Percentiles rank a stretch among this genome's conserved stretches.
phyloP scores from a whole-genome alignment of 495 filamentous ascomycete genomes.

The Immersiella caudata region DNA sequence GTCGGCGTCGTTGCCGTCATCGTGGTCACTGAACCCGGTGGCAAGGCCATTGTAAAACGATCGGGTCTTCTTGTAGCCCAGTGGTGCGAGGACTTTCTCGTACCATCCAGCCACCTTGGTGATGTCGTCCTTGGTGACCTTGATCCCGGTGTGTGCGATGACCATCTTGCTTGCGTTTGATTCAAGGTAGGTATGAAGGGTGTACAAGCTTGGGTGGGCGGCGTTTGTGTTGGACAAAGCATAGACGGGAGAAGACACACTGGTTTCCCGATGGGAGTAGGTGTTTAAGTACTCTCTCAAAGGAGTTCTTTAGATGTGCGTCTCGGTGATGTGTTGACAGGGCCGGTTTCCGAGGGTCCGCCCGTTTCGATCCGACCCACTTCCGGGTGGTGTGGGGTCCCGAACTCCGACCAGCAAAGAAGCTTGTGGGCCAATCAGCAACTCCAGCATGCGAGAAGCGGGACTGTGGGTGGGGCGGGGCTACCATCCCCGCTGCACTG shows the following conservation, averaged over 20 bases:
- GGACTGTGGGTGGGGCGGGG: background rate
- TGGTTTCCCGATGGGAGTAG: no score
- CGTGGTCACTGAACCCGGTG: conserved; percentile 21
- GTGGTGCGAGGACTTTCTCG: conserved; percentile 23
- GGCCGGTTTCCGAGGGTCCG: background rate
- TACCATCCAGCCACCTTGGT: conserved; percentile 23
- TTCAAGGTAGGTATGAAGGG: no score
- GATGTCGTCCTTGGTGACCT: conserved; percentile 15
- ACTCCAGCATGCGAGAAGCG: background rate
- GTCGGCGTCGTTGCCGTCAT: conserved; percentile 16
- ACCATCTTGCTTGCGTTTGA: conserved; percentile 23
- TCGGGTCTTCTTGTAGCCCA: conserved; percentile 25
- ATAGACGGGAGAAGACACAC: no score
- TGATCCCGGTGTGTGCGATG: conserved; percentile 30
- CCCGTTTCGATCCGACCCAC: background rate
- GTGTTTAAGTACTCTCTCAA: no score
- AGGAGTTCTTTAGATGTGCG: no score
- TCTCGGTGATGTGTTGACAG: no score
- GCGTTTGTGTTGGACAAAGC: no score
- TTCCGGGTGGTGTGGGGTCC: background rate
- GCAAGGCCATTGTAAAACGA: conserved; percentile 17
- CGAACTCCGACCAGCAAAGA: background rate
- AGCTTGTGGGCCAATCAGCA: background rate
- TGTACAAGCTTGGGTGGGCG: no score
- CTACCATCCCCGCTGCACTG: background rate